Percentiles rank a stretch among this genome's conserved stretches.
phyloP scores from a whole-genome alignment of 768 basidiomycete genomes.

The Suillus subalutaceus region DNA sequence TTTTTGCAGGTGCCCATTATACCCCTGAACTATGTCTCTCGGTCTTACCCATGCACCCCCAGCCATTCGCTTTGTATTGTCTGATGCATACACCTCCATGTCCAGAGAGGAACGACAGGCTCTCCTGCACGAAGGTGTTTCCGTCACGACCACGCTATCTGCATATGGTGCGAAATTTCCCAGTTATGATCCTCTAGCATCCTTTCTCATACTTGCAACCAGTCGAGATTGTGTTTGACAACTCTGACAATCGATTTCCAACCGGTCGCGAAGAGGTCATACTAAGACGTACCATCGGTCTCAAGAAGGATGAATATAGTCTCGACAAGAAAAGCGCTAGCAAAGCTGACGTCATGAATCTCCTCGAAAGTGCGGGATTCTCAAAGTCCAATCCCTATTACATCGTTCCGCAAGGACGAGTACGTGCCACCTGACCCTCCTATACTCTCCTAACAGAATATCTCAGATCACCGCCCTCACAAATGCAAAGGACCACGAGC shows the following conservation, averaged over 20 bases:
- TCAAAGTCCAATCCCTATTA: slow-evolving; percentile 99
- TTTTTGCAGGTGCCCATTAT: slow-evolving; percentile 79
- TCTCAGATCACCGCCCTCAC: slow-evolving; percentile 90
- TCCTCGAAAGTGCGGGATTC: slow-evolving; percentile 96
- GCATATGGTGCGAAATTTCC: slow-evolving; percentile 70
- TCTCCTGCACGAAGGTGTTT: slow-evolving; percentile 92
- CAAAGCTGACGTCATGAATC: slow-evolving; percentile 97
- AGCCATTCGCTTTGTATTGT: slow-evolving; percentile 97
- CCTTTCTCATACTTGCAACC: slow-evolving; percentile 7
- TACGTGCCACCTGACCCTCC: slow-evolving; percentile 41
- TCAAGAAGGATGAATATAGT: slow-evolving; percentile 99
- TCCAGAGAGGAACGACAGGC: slow-evolving; percentile 89
- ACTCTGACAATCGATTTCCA: slow-evolving; percentile 91
- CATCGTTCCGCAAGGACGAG: slow-evolving; percentile 97
- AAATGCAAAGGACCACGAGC: slow-evolving; percentile 95
- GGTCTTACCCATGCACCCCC: not conserved
- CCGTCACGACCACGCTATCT: slow-evolving; percentile 84
- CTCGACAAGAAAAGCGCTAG: slow-evolving; percentile 93
- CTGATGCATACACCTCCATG: slow-evolving; percentile 97
- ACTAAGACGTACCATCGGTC: slow-evolving; percentile 90
- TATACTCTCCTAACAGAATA: slow-evolving; percentile 14
- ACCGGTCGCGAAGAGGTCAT: slow-evolving; percentile 87
- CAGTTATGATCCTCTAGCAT: not conserved
- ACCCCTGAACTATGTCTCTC: not conserved
- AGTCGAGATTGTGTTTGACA: slow-evolving; percentile 97